Evolutionary conservation across 352 stramenopile genomes (phyloP), one percentile per base, ranked within the genome.

Genomic region (Sclerospora graminicola): DNA sequence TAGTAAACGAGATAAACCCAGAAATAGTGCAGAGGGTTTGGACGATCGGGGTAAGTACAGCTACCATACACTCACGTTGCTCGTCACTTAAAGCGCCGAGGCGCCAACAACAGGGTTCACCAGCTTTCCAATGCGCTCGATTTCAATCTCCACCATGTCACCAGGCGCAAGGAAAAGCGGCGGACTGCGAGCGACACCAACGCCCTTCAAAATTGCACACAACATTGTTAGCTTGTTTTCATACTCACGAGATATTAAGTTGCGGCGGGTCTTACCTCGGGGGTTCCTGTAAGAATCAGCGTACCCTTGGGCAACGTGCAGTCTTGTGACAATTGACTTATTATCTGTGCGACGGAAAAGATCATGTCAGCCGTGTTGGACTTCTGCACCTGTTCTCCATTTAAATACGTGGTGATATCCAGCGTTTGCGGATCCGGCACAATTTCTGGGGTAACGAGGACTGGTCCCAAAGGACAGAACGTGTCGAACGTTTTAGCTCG

Each of bases 301-400:
- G 84, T 95, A 29, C 83, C 83, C 18, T 78, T 74, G n/a, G 69
- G 69, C 34, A 96, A 57, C 32, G 87, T 96, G 33, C 63, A 90
- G 52, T 92, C 85, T 50, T 95, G 78, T 8, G 83, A 95, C 2
- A 95, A 66, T 55, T 89, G 78, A 46, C 78, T 89, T 45, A 96
- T 92, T 20, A 95, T 58, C 53, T 90, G 67, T 1, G 79, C 69
- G 0, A 96, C 77, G 2, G 69, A 82, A 57, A 95, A 96, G 56
- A 96, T 94, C 81, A 96, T 94, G 64, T 95, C 84, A 18, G 61
- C 45, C 31, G 87, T 96, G 41, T 69, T 91, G 16, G 82, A 94
- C 42, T 90, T 72, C 52, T 96, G 87, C 60, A 94, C 78, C 33
- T 74, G 63, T 27, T 83, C 59, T 23, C 75, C 79, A 45, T 96